Conservation (phyloP, 352 stramenopile genomes). For the Plasmopara halstedii region DNA sequence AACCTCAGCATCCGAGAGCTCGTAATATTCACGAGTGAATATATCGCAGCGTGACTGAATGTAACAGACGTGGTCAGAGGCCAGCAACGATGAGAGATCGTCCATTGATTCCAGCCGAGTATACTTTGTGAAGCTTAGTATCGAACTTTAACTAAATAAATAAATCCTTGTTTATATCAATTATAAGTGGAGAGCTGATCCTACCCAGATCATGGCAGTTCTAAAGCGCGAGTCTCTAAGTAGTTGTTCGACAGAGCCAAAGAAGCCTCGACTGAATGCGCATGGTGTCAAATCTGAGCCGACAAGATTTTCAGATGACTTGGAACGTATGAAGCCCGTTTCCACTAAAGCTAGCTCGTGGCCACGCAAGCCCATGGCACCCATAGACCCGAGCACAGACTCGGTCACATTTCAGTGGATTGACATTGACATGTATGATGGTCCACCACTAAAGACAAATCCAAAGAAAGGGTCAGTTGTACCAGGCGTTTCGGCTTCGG, state of each 20-base stretch:
- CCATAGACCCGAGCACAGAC: conserved; percentile 29
- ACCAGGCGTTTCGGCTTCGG: conserved; percentile 73
- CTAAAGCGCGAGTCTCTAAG: conserved; percentile 27
- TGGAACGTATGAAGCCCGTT: conserved; percentile 53
- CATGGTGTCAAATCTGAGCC: conserved; percentile 18
- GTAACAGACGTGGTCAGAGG: conserved; percentile 27
- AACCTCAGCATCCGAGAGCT: conserved; percentile 44
- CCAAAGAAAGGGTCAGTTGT: conserved; percentile 66
- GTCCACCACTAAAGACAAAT: conserved; percentile 80
- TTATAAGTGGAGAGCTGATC: too few species aligned
- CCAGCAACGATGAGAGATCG: conserved; percentile 14
- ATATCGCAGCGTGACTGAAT: conserved; percentile 8
- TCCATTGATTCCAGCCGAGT: not conserved
- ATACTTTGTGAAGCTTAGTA: too few species aligned
- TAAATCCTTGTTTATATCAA: too few species aligned
- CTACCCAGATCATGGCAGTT: conserved; percentile 24
- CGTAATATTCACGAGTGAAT: conserved; percentile 19
- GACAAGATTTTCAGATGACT: conserved; percentile 45
- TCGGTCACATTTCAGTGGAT: conserved; percentile 93
- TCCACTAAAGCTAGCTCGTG: conserved; percentile 56
- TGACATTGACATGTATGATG: conserved; percentile 97
- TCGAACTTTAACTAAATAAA: too few species aligned
- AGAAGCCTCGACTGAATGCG: conserved; percentile 31
- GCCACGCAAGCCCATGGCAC: conserved; percentile 37
- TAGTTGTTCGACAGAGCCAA: conserved; percentile 5